Evolutionary conservation across 768 basidiomycete species (phyloP).

Genomic region (Suillus tomentosus): DNA sequence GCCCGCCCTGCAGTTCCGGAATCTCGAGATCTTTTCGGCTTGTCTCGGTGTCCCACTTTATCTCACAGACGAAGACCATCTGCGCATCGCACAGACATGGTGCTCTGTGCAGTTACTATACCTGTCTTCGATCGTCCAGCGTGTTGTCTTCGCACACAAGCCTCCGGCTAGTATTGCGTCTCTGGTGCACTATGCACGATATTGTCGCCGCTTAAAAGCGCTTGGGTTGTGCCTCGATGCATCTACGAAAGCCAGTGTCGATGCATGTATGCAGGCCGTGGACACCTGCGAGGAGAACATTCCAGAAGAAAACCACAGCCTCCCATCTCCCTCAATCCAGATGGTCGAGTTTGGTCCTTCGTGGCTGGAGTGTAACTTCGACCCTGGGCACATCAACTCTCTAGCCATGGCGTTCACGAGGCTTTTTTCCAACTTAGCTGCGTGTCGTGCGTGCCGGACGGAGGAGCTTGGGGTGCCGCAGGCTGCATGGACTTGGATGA

Average conservation of each 20-base stretch:
- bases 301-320: not conserved
- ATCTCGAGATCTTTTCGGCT: constrained; percentile 3
- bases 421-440: constrained; percentile 1
- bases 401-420: not conserved
- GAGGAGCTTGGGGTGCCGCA: constrained; percentile 5
- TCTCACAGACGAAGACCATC: constrained; percentile 6
- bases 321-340: not conserved
- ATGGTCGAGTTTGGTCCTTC: constrained; percentile 8
- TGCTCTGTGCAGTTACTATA: constrained; percentile 1
- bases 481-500: constrained; percentile 6
- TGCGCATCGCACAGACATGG: constrained; percentile 6
- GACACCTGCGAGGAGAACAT: not conserved
- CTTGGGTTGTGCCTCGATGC: constrained; percentile 4
- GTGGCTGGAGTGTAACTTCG: constrained; percentile 6
- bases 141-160: not conserved
- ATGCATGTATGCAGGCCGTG: not conserved
- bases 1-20: constrained; percentile 3
- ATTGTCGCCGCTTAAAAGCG: constrained; percentile 2
- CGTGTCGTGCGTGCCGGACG: constrained; percentile 4
- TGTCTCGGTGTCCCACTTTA: constrained; percentile 6
- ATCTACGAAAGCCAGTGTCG: constrained; percentile 2
- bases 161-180: constrained; percentile 3
- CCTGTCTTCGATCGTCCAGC: constrained; percentile 1
- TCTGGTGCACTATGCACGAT: not conserved
- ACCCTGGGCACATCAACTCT: not conserved